A percentile compares a stretch with the other conserved stretches of the same genome.
phyloP scores from a whole-genome alignment of 495 filamentous ascomycete genomes.

The Penicillium dipodomyicola region DNA sequence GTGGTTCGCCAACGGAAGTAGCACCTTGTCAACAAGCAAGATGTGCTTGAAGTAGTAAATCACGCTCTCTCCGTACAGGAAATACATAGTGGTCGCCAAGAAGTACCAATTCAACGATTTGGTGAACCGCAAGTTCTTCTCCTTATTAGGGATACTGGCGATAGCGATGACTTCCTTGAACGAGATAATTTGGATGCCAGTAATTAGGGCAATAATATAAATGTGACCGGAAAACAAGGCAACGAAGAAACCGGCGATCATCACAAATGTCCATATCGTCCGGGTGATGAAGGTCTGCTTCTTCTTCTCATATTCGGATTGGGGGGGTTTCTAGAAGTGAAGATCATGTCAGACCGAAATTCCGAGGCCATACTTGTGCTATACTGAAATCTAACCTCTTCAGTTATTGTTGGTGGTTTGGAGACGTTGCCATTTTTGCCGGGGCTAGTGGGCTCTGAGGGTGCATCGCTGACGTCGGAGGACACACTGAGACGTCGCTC shows the following conservation, averaged over 20 bases:
- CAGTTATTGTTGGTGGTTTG: constrained; percentile 47
- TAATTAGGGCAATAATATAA: constrained; percentile 90
- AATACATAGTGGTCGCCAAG: constrained; percentile 98
- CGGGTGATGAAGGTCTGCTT: constrained; percentile 96
- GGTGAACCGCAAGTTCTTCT: constrained; percentile 87
- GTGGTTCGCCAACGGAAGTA: constrained; percentile 92
- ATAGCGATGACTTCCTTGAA: constrained; percentile 99
- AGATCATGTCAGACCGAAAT: constrained; percentile 12
- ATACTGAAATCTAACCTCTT: constrained; percentile 40
- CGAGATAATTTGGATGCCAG: constrained; percentile 89
- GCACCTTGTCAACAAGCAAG: constrained; percentile 86
- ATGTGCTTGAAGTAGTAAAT: constrained; percentile 99
- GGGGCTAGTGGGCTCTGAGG: constrained; percentile 59
- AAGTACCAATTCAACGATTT: constrained; percentile 99
- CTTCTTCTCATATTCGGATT: constrained; percentile 94
- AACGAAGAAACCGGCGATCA: constrained; percentile 91
- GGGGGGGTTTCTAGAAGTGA: constrained; percentile 39
- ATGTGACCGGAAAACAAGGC: constrained; percentile 93
- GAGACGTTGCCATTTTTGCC: constrained; percentile 46
- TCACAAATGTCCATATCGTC: constrained; percentile 96
- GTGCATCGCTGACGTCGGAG: constrained; percentile 77
- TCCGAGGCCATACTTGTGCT: background rate
- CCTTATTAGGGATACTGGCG: constrained; percentile 86
- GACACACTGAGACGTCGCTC: constrained; percentile 64
- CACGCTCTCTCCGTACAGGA: constrained; percentile 95